phyloP scores from a whole-genome alignment of 1,284 basidiomycete species.

The Schizophyllum commune region DNA sequence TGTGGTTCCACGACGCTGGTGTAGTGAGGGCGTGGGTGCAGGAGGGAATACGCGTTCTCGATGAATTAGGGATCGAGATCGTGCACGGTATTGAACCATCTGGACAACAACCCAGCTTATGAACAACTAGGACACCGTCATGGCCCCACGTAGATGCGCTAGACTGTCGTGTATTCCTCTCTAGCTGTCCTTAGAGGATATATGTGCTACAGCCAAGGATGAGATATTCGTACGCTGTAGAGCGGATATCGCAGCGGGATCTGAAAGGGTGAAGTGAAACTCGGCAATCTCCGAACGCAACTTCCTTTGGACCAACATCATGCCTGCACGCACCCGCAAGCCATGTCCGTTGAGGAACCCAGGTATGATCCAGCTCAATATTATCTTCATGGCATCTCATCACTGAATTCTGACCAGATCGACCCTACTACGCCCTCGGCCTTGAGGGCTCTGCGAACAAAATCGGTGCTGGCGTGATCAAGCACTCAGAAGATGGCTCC shows the following conservation, averaged over 20 bases:
- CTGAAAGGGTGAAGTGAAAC: conserved; percentile 9
- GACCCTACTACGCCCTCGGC: conserved; percentile 70
- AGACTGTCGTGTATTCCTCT: too few species aligned
- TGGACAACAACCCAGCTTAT: not conserved
- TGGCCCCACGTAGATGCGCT: too few species aligned
- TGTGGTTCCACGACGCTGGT: not conserved
- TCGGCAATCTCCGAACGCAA: not conserved
- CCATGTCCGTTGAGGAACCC: conserved; percentile 24
- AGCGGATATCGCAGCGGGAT: too few species aligned
- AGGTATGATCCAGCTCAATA: conserved; percentile 7
- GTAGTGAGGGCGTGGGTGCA: not conserved
- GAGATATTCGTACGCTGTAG: too few species aligned
- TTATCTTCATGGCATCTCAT: not conserved
- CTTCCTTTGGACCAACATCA: conserved; percentile 7
- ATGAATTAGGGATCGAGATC: not conserved
- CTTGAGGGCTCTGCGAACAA: conserved; percentile 98
- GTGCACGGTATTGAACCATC: not conserved
- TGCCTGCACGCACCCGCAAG: conserved; percentile 27
- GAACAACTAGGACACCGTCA: too few species aligned
- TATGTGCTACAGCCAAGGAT: too few species aligned
- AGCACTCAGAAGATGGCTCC: conserved; percentile 67
- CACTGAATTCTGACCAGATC: conserved; percentile 29
- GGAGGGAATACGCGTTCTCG: not conserved
- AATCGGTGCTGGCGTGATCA: conserved; percentile 92
- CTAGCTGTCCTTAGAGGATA: too few species aligned